Evolutionary conservation across 2,329 filamentous ascomycete species (phyloP).

Genomic region (Arthrocladium fulminans): DNA sequence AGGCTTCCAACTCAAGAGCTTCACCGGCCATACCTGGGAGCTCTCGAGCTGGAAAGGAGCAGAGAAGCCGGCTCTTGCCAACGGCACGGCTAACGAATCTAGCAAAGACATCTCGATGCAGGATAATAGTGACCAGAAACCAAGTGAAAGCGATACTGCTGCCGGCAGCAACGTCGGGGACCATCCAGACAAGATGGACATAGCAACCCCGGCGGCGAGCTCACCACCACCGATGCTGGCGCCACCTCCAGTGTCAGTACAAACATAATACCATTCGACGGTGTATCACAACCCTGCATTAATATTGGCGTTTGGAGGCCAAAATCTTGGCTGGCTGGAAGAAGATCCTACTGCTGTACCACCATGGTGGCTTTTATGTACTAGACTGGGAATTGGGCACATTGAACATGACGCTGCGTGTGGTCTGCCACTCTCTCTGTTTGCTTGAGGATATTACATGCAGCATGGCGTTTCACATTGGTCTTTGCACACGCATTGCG

Average conservation of each 20-base stretch:
- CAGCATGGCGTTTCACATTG: neutral
- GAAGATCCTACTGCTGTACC: neutral
- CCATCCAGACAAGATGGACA: conserved; percentile 34
- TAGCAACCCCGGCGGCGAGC: conserved; percentile 39
- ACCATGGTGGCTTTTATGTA: neutral
- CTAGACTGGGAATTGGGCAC: neutral
- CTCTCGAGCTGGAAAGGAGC: conserved; percentile 71
- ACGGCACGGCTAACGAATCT: conserved; percentile 43
- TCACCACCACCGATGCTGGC: conserved; percentile 40
- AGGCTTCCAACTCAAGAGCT: conserved; percentile 77
- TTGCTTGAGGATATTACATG: neutral
- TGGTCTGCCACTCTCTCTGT: neutral
- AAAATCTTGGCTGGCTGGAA: neutral
- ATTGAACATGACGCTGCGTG: too few relatives aligned
- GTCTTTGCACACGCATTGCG: neutral
- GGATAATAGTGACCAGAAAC: conserved; percentile 49
- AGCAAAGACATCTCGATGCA: conserved; percentile 46
- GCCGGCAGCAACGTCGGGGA: conserved; percentile 48
- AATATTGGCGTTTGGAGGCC: neutral
- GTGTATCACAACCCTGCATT: conserved; percentile 7
- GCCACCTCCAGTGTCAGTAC: conserved; percentile 31
- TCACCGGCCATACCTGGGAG: conserved; percentile 78
- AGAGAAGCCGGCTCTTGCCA: conserved; percentile 29
- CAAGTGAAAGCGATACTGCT: conserved; percentile 49
- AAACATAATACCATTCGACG: conserved; percentile 15